Evolutionary conservation across 164 flowering plant genomes (phyloP).

Genomic region (Berberis thunbergii): DNA sequence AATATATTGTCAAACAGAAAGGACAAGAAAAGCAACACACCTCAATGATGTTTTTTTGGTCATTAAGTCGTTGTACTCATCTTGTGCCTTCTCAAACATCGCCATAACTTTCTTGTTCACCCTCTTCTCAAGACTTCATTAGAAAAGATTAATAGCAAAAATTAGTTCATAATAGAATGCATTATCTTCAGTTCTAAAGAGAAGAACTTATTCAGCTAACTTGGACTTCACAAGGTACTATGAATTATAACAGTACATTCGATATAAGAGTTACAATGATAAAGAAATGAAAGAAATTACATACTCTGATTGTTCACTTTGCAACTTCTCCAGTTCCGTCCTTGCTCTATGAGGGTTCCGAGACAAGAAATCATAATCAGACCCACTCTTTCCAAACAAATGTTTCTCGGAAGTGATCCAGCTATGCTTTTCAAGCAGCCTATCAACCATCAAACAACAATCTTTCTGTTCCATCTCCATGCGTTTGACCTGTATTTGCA

Average conservation of each 20-base stretch:
- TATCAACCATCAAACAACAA: constrained; percentile 80
- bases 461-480: constrained; percentile 93
- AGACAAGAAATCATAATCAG: constrained; percentile 85
- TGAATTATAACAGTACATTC: neutral
- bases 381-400: constrained; percentile 81
- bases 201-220: no score
- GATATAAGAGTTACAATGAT: neutral
- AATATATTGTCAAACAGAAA: neutral
- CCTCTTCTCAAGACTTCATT: constrained; percentile 84
- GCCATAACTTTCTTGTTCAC: constrained; percentile 99
- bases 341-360: constrained; percentile 72
- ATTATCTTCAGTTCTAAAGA: no score
- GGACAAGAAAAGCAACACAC: constrained; percentile 23
- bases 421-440: constrained; percentile 75
- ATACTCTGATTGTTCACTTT: constrained; percentile 82
- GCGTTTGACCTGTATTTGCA: constrained; percentile 52
- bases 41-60: constrained; percentile 92
- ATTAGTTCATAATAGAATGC: neutral
- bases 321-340: constrained; percentile 68
- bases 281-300: neutral
- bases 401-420: constrained; percentile 94
- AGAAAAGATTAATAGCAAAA: neutral
- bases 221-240: no score
- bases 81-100: constrained; percentile 99
- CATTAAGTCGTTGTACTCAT: constrained; percentile 81